These are phyloP conservation scores for Alternaria sp. DNA, from an alignment of 2,329 filamentous ascomycete species.

Conservation along the genomic window DNA sequence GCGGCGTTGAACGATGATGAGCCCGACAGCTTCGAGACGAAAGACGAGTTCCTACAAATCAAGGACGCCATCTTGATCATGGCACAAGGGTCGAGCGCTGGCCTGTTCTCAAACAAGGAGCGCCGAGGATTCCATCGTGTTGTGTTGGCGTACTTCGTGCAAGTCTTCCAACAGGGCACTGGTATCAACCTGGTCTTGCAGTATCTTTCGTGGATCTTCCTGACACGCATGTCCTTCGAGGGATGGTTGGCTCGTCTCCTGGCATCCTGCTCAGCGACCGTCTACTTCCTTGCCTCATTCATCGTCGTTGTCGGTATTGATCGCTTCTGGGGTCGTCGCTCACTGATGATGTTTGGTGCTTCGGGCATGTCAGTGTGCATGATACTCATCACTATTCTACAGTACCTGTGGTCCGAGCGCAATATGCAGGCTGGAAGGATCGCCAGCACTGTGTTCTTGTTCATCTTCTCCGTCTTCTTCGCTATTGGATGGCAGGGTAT, in stretches of 20 bases:
- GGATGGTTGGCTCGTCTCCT: constrained; percentile 52
- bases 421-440: constrained; percentile 36
- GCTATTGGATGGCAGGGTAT: constrained; percentile 78
- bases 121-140: constrained; percentile 51
- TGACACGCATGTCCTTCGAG: constrained; percentile 57
- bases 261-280: constrained; percentile 48
- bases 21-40: constrained; percentile 32
- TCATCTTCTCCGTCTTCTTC: constrained; percentile 91
- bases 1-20: constrained; percentile 40
- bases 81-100: constrained; percentile 32
- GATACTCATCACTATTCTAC: constrained; percentile 37
- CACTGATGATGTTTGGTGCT: constrained; percentile 47
- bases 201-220: constrained; percentile 58
- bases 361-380: constrained; percentile 44
- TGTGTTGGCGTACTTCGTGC: constrained; percentile 51
- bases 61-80: constrained; percentile 43
- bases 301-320: constrained; percentile 47
- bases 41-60: constrained; percentile 51
- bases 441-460: constrained; percentile 71
- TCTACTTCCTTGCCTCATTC: constrained; percentile 48
- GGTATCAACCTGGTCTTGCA: constrained; percentile 43
- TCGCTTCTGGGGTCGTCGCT: constrained; percentile 44
- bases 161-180: constrained; percentile 53
- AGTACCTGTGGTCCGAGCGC: constrained; percentile 33
- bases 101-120: constrained; percentile 42